These are phyloP conservation scores for Monosporozyma siamensis DNA, from an alignment of 805 yeast species.

Conservation along the genomic window DNA sequence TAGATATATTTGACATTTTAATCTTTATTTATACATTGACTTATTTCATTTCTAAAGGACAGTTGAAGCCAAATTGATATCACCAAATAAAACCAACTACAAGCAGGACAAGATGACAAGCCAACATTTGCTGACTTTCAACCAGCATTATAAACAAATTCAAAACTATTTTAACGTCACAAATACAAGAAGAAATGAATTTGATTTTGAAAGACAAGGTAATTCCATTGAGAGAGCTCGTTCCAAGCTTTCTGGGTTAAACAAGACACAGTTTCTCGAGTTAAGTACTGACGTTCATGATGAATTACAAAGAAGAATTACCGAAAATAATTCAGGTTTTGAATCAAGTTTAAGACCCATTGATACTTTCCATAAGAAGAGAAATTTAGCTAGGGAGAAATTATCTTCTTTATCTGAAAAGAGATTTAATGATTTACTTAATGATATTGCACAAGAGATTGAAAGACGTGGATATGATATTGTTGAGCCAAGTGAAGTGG, in stretches of 20 bases:
- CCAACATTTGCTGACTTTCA: not conserved
- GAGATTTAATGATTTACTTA: constrained; percentile 79
- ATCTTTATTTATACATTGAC: too few relatives aligned
- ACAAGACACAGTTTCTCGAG: constrained; percentile 76
- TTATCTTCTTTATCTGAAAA: constrained; percentile 70
- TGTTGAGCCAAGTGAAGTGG: not conserved
- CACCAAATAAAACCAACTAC: not conserved
- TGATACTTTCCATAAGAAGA: constrained; percentile 71
- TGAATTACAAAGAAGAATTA: constrained; percentile 73
- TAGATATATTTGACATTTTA: too few relatives aligned
- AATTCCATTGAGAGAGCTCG: constrained; percentile 50
- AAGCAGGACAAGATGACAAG: not conserved
- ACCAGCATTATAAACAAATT: constrained; percentile 4
- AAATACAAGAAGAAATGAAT: not conserved
- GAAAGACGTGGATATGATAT: constrained; percentile 52
- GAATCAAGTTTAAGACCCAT: not conserved
- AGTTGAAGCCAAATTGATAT: too few relatives aligned
- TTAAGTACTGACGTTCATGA: constrained; percentile 91
- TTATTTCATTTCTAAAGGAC: too few relatives aligned
- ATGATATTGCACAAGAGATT: constrained; percentile 79
- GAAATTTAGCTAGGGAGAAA: constrained; percentile 91
- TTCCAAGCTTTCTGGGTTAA: constrained; percentile 71
- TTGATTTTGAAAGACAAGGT: constrained; percentile 1
- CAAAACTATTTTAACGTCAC: constrained; percentile 2
- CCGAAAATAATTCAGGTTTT: constrained; percentile 28